Base-by-base conservation (phyloP, 2,329 filamentous ascomycete species). In the Dryadomyces quercivorus region DNA sequence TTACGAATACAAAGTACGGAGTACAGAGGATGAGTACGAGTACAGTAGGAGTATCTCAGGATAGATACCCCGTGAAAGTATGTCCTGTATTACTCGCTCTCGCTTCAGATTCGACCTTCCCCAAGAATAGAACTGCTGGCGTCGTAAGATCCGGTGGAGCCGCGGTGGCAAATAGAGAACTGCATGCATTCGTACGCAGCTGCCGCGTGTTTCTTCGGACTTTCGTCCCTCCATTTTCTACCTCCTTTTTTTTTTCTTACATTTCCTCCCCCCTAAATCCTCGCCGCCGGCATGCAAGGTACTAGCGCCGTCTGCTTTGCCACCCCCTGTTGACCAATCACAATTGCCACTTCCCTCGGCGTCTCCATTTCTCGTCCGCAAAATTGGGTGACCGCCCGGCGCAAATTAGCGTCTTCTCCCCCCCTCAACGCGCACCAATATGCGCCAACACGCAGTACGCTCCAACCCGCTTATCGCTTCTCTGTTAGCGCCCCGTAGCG, bases 291-390 rank as follows among this genome's bases (percentile, higher is more conserved):
- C 34, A 43, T 49, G 52, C 36, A 53, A 47, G 52, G 46, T 54
- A 54, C 52, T 54, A 54, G 52, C 46, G 52, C 38, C 38, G 5
- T 34, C n/a, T 46, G 42, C 31, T 50, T 54, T 45, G 52, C 52
- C 52, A 54, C 52, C 5, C 7, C 36, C 45, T 8, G 15, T 38
- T n/a, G 36, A 12, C 52, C 52, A 54, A 50, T 54, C 12, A 43
- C 18, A 50, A 40, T 8, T 3, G 36, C 9, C 12, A 3, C 36
- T 40, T 3, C 5, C 9, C 36, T 12, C 36, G 36, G 36, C 36
- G 36, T 40, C 10, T 16, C 36, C 36, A 40, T 40, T 40, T 40
- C 36, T 12, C 36, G 15, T 40, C 36, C 36, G 12, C 36, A 40
- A 40, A 40, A 13, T 40, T 12, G 36, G 36, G 36, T 40, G 36